Evolutionary conservation across 208 protist species (phyloP).

Genomic region (Trichomonas tenax): DNA sequence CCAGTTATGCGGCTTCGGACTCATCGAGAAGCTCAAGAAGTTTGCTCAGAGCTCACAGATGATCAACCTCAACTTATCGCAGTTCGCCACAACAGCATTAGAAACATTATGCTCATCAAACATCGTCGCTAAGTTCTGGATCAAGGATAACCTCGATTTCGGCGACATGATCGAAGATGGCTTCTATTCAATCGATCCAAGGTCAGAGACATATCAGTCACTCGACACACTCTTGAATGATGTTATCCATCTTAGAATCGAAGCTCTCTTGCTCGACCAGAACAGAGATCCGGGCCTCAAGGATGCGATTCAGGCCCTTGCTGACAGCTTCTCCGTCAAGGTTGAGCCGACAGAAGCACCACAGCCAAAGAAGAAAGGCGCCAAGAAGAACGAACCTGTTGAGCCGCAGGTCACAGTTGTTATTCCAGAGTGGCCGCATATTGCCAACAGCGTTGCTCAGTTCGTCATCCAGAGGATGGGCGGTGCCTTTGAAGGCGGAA

Average conservation of each 20-base stretch:
- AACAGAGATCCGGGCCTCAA: neutral
- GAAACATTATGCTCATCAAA: neutral
- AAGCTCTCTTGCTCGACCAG: neutral
- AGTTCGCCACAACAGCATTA: neutral
- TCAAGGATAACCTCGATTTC: neutral
- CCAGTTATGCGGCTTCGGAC: neutral
- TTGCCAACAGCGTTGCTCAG: neutral
- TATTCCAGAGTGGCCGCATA: neutral
- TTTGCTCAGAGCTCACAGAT: neutral
- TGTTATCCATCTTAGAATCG: neutral
- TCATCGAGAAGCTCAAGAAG: neutral
- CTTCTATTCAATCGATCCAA: constrained; percentile 10
- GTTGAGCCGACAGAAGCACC: neutral
- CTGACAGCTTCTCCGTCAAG: neutral
- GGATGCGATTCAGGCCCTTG: neutral
- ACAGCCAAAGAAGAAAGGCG: neutral
- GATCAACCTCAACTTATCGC: neutral
- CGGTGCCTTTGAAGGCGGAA: neutral
- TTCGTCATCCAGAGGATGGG: constrained; percentile 1
- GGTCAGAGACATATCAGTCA: neutral
- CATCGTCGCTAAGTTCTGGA: neutral
- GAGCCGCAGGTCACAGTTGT: neutral
- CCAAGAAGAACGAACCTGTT: neutral
- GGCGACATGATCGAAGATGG: neutral
- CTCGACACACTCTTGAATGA: neutral